Evolutionary conservation across 192 early-diverging fungal species (phyloP).

Genomic region (Haplosporangium gracile): DNA sequence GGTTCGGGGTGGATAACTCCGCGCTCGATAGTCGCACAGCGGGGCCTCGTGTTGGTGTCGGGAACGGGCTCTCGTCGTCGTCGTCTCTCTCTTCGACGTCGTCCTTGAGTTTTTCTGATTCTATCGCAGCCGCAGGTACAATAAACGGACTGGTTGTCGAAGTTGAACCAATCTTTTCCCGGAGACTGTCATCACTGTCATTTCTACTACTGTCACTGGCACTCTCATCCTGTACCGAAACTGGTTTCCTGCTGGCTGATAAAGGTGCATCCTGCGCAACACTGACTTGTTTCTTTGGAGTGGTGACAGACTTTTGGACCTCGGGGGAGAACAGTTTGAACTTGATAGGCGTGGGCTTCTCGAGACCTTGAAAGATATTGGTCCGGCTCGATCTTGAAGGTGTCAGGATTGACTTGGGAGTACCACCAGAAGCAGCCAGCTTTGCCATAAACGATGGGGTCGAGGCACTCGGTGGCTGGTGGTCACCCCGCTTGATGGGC

Average conservation of each 20-base stretch:
- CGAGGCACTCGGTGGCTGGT: slow-evolving; percentile 26
- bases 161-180: not conserved
- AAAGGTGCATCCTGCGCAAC: not conserved
- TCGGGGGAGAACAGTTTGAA: slow-evolving; percentile 12
- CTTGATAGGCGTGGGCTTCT: slow-evolving; percentile 32
- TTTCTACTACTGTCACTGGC: slow-evolving; percentile 6
- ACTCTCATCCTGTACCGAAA: not conserved
- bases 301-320: not conserved
- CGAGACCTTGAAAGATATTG: slow-evolving; percentile 2
- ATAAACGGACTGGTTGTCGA: not conserved
- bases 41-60: slow-evolving; percentile 14
- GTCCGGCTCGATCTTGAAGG: slow-evolving; percentile 27
- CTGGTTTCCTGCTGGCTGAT: not conserved
- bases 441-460: slow-evolving; percentile 20
- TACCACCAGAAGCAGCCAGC: not conserved
- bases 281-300: not conserved
- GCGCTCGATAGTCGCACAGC: not conserved
- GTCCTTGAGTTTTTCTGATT: not conserved
- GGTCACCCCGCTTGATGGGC: slow-evolving; percentile 64
- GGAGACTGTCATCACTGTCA: slow-evolving; percentile 11
- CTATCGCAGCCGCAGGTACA: not conserved
- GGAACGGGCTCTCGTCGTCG: slow-evolving; percentile 8
- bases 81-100: slow-evolving; percentile 7
- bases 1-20: not conserved
- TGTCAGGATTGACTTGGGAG: slow-evolving; percentile 37